Evolutionary conservation across 768 basidiomycete species (phyloP).

Genomic region (Auriscalpium vulgare): DNA sequence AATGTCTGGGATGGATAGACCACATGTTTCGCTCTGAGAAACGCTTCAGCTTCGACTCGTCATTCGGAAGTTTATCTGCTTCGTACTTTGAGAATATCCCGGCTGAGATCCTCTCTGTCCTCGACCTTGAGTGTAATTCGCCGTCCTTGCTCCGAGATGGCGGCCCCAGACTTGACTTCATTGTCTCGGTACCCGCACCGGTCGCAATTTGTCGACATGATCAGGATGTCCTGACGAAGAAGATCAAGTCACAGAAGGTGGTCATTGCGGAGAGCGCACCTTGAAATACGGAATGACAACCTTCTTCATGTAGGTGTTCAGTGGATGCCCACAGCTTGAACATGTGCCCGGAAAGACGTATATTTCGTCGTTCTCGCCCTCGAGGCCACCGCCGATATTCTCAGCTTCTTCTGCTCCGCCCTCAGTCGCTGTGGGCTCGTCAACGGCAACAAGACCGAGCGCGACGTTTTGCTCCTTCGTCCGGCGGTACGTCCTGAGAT

Average conservation of each 20-base stretch:
- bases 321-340: constrained; percentile 75
- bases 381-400: constrained; percentile 17
- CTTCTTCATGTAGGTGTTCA: constrained; percentile 92
- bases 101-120: constrained; percentile 83
- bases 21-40: constrained; percentile 83
- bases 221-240: constrained; percentile 70
- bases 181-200: constrained; percentile 94
- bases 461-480: constrained; percentile 73
- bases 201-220: constrained; percentile 98
- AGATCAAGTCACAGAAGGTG: background rate
- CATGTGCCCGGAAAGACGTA: constrained; percentile 83
- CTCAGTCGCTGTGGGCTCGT: constrained; percentile 25
- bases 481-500: constrained; percentile 72
- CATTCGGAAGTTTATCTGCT: background rate
- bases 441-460: constrained; percentile 60
- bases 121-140: constrained; percentile 84
- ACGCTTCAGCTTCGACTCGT: background rate
- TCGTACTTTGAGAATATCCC: constrained; percentile 88
- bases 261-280: constrained; percentile 25
- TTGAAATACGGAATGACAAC: constrained; percentile 97
- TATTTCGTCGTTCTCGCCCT: constrained; percentile 72
- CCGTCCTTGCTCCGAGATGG: constrained; percentile 84
- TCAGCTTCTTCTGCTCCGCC: constrained; percentile 11
- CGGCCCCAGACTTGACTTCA: constrained; percentile 91
- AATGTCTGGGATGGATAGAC: constrained; percentile 88